phyloP scores from a whole-genome alignment of 1,284 basidiomycete species.

The Ustilago sp. region DNA sequence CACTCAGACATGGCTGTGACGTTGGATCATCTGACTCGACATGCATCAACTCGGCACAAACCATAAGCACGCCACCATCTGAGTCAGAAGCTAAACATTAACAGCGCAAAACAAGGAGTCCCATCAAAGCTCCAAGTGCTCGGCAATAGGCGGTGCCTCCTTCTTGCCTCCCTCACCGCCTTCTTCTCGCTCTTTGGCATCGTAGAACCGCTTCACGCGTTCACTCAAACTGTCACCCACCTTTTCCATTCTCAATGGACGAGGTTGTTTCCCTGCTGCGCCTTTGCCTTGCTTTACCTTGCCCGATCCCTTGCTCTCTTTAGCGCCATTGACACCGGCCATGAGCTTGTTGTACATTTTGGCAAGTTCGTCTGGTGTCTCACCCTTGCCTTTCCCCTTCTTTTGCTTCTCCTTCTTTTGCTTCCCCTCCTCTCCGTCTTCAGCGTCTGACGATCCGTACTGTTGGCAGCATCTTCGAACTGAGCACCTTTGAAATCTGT shows the following conservation, averaged over 20 bases:
- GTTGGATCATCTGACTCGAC: no score
- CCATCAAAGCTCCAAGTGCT: conserved; percentile 27
- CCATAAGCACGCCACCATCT: background rate
- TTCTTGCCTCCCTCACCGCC: background rate
- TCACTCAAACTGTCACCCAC: conserved; percentile 47
- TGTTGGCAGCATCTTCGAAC: conserved; percentile 16
- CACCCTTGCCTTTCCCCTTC: background rate
- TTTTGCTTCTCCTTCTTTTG: background rate
- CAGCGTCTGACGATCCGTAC: background rate
- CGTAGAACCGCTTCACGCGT: conserved; percentile 50
- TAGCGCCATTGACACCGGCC: conserved; percentile 12
- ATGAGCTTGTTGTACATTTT: conserved; percentile 22
- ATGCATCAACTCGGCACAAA: no score
- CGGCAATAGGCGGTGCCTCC: background rate
- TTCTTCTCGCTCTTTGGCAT: conserved; percentile 21
- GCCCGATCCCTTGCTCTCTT: background rate
- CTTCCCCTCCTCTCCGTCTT: background rate
- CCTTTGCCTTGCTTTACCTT: background rate
- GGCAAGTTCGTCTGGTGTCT: conserved; percentile 21
- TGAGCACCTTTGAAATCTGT: conserved; percentile 30
- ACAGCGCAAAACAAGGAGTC: background rate
- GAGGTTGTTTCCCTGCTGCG: conserved; percentile 6
- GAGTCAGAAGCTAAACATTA: background rate
- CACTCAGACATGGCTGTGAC: no score
- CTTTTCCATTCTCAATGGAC: conserved; percentile 37